Conservation (phyloP, 2,329 filamentous ascomycete genomes). For the Verruconis gallopava region DNA sequence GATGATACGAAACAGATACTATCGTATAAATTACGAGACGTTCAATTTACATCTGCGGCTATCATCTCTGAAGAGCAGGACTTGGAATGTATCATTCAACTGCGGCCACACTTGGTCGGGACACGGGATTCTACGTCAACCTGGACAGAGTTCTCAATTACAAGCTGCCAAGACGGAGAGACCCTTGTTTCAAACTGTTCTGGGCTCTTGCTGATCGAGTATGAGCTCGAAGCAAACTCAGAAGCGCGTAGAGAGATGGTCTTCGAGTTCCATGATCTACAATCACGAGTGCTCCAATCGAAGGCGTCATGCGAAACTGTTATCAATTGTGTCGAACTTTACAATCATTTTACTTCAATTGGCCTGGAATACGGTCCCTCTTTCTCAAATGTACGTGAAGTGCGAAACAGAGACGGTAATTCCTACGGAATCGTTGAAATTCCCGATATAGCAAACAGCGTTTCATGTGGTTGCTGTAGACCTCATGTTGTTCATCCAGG, state of each 20-base stretch:
- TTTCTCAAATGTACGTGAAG: slow-evolving; percentile 1
- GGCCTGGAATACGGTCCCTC: slow-evolving; percentile 7
- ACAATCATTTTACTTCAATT: not conserved
- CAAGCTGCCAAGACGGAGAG: slow-evolving; percentile 13
- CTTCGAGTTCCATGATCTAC: not conserved
- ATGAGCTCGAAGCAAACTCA: not conserved
- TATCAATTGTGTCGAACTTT: slow-evolving; percentile 1
- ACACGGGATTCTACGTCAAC: slow-evolving; percentile 13
- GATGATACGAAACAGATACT: slow-evolving; percentile 1
- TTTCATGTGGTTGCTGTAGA: not conserved
- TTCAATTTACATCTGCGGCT: slow-evolving; percentile 14
- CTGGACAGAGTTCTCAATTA: slow-evolving; percentile 17
- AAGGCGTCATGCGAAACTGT: not conserved
- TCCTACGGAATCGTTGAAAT: slow-evolving; percentile 1
- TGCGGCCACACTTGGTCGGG: slow-evolving; percentile 12
- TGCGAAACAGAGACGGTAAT: not conserved
- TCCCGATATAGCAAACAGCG: not conserved
- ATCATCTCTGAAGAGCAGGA: slow-evolving; percentile 14
- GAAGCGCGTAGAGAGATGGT: not conserved
- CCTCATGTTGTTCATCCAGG: slow-evolving; percentile 8
- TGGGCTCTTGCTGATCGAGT: slow-evolving; percentile 14
- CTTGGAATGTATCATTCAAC: slow-evolving; percentile 14
- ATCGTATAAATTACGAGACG: slow-evolving; percentile 9
- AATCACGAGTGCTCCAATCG: too few relatives aligned
- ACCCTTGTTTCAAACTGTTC: slow-evolving; percentile 15